Percentiles rank a stretch among this genome's conserved stretches.
These are phyloP conservation scores for Apiotrichum sp. DNA, from an alignment of 1,284 basidiomycete genomes.

Conservation along the genomic window DNA sequence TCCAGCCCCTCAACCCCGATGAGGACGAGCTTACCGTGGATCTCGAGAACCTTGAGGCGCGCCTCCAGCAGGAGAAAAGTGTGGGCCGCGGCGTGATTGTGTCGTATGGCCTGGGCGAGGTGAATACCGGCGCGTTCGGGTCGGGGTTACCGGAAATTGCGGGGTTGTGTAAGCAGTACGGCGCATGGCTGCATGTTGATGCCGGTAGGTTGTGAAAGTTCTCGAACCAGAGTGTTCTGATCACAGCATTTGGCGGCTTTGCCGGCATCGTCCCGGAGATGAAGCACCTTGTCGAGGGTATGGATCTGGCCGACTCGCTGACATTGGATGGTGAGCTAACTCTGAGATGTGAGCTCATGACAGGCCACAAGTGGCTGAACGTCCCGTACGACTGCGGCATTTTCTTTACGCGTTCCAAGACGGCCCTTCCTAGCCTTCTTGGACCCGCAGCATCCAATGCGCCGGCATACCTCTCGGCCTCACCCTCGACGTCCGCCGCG, in stretches of 20 bases:
- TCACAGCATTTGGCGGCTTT: slow-evolving; percentile 51
- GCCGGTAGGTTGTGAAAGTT: slow-evolving; percentile 44
- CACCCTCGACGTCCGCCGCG: slow-evolving; percentile 9
- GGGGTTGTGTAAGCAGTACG: slow-evolving; percentile 44
- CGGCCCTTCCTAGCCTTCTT: slow-evolving; percentile 42
- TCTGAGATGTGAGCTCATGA: not conserved
- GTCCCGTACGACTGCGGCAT: slow-evolving; percentile 53
- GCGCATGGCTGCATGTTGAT: slow-evolving; percentile 53
- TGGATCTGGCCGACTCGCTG: slow-evolving; percentile 50
- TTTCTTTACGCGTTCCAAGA: slow-evolving; percentile 47
- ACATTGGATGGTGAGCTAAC: slow-evolving; percentile 48
- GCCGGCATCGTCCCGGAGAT: slow-evolving; percentile 47
- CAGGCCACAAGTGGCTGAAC: slow-evolving; percentile 49
- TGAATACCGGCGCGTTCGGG: slow-evolving; percentile 52
- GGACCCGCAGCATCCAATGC: slow-evolving; percentile 46
- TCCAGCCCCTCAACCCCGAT: slow-evolving; percentile 34
- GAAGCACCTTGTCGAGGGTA: slow-evolving; percentile 38
- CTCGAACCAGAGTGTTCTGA: slow-evolving; percentile 31
- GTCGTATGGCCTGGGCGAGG: slow-evolving; percentile 49
- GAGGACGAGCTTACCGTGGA: slow-evolving; percentile 46
- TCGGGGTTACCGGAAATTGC: slow-evolving; percentile 38
- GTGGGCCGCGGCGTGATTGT: slow-evolving; percentile 45
- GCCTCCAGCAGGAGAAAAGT: slow-evolving; percentile 29
- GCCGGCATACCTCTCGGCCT: slow-evolving; percentile 49
- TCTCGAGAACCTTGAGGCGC: slow-evolving; percentile 37